Conservation (phyloP, 2,329 filamentous ascomycete genomes). For the Clonostachys solani region DNA sequence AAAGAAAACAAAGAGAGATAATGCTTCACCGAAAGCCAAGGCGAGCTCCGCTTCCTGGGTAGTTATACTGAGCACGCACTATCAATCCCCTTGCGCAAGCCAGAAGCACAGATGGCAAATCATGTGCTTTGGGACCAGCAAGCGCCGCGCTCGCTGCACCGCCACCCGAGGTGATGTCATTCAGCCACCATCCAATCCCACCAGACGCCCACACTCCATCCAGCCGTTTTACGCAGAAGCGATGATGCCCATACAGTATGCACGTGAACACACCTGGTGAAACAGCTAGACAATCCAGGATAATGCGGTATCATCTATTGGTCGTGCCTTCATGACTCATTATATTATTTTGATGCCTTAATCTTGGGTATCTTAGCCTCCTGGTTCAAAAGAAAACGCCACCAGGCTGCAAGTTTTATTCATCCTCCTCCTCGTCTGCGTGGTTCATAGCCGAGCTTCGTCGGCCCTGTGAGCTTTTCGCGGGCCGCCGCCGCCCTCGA, state of each 20-base stretch:
- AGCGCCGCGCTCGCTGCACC: slow-evolving; percentile 15
- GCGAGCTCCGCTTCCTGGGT: no score
- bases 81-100: no score
- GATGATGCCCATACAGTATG: not conserved
- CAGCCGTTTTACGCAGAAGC: not conserved
- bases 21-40: no score
- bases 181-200: slow-evolving; percentile 6
- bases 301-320: no score
- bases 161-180: slow-evolving; percentile 21
- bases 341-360: no score
- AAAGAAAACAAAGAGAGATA: not conserved
- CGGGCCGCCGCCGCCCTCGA: slow-evolving; percentile 27
- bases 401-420: slow-evolving; percentile 12
- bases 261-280: no score
- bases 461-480: slow-evolving; percentile 9
- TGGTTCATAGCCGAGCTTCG: slow-evolving; percentile 18
- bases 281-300: no score
- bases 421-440: slow-evolving; percentile 16
- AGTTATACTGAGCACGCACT: no score
- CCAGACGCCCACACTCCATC: slow-evolving; percentile 1
- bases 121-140: no score
- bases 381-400: slow-evolving; percentile 2
- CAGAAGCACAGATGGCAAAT: no score
- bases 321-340: no score
- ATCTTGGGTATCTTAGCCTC: no score